Base-by-base conservation (phyloP, 257 asterid genomes). In the Craterostigma plantagineum region DNA sequence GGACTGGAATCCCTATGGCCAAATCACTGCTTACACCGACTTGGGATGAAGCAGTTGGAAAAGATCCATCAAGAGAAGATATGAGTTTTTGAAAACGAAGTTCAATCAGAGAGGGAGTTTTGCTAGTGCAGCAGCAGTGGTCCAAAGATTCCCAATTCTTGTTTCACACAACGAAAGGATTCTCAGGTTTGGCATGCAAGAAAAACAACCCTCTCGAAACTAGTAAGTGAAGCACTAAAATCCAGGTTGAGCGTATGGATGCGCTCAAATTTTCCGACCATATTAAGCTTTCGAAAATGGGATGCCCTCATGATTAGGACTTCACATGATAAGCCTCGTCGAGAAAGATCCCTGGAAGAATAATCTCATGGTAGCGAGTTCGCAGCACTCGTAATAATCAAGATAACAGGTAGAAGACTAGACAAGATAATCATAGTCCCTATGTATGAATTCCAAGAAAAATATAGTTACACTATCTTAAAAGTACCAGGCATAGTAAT, bases 91-190 rank as follows among this genome's bases (percentile, higher is more conserved):
- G 94, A 57, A 85, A 85, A 40, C 92, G 75, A 23, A 85, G 90
- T 61, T 77, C 92, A 51, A 56, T 73, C 58, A 85, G 73, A 18
- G 75, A 70, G 86, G 81, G 52, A 81, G 90, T 66, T 75, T 85
- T 40, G 70, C 35, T 53, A 85, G 60, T 52, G 96, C 92, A 37
- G 93, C 79, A 61, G 60, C 63, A 48, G 92, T 77, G 54, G 94
- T 85, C 94, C 94, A 85, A 65, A 81, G 63, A 66, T 85, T 85
- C 54, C 73, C 43, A 58, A 85, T 68, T 69, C 86, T 76, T 51
- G 96, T 85, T 63, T 59, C 96, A 52, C 94, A 75, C 34, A 85
- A 52, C 15, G 96, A 85, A 60, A 85, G 92, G 66, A 57, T 57
- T 57, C 67, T 75, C 49, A 85, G 58, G 41, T 71, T 81, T 30